Base-by-base conservation (phyloP, 2,329 filamentous ascomycete species). In the Rosellinia necatrix region DNA sequence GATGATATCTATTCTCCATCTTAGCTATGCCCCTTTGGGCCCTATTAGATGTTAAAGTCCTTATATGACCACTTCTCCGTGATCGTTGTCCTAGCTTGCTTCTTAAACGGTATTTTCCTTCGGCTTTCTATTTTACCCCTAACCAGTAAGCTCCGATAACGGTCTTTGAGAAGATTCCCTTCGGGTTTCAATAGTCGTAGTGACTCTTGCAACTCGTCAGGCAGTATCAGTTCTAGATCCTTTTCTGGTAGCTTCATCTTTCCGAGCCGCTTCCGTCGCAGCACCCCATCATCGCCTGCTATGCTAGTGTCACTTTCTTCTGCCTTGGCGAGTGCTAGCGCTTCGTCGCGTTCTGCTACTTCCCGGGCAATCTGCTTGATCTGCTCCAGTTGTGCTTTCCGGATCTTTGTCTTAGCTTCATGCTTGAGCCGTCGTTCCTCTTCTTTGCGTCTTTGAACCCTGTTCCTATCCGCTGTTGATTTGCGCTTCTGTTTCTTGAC, bases 61-160 rank as follows among this genome's bases (percentile, higher is more conserved):
- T 99, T 99, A 79, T 96, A 90, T 40, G 88, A 86, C 94, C 94
- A 99, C 77, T 97, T 99, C 83, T 97, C 94, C 6, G 91, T 96
- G 48, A 86, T 75, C 73, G 90, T 91, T 65, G 79, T 86, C 81
- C 87, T 92, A 61, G 85, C 84, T 79, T 94, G 90, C 81, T 90
- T 96, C 68, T 82, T 83, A 76, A 94, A 93, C 6, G 87, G 83
- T 55, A 93, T 84, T 49, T 87, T 87, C 71, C 88, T 88, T 66
- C 94, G 83, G 46, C 84, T 83, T 79, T 99, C 94, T 59, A 99
- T 76, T 76, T 94, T 96, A 57, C 94, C 94, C 61, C 92, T 85
- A 29, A 97, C 82, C 60, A 97, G 78, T 75, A 97, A 80, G 72
- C 85, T 97, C 60, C 94, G 82, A 78, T 96, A 97, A 47, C 94